Evolutionary conservation across 2,329 filamentous ascomycete species (phyloP), one percentile per base, ranked within the genome.

Genomic region (Fonsecaea pugnacius): DNA sequence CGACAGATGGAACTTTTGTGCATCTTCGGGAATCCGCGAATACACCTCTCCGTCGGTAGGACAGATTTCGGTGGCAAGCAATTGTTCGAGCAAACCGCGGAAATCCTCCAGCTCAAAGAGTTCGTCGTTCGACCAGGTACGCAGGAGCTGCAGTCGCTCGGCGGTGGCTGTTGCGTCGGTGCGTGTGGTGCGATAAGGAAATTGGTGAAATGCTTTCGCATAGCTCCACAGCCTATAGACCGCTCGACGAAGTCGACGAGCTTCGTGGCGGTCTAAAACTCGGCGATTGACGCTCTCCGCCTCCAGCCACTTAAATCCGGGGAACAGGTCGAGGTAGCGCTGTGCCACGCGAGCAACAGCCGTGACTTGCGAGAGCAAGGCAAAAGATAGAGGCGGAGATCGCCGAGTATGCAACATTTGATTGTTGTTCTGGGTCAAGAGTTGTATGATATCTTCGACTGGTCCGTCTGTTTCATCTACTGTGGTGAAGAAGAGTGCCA

Each of bases 151-250:
- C 1, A 85, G 81, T 32, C 86, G 83, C 67, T 85, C 82, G 18
- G 77, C 74, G 8, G 85, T 73, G 1, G 82, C 72, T 24, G 78
- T 77, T 4, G 78, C 79, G 16, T 81, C 72, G 52, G 76, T 75
- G 57, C 86, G 83, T 32, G 78, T 75, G 51, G 81, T 80, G 32
- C 85, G 83, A 2, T 82, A 76, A 68, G 84, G 79, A 6, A 74
- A 70, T n/a, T 74, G 74, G 73, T 88, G 83, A 71, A 87, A 88
- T 32, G 85, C 84, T 54, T 81, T 79, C 18, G 79, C 78, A 72
- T 85, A 88, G 7, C 87, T 79, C 86, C 86, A 88, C 10, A 85
- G 75, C 8, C 86, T 81, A 71, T 88, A 88, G 9, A 87, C 75
- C 9, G 86, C 85, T 46, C 85, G 80, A 10, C 85, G 80, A 10